These are phyloP conservation scores for Xylaria castorea DNA, from an alignment of 495 filamentous ascomycete genomes.

Conservation along the genomic window DNA sequence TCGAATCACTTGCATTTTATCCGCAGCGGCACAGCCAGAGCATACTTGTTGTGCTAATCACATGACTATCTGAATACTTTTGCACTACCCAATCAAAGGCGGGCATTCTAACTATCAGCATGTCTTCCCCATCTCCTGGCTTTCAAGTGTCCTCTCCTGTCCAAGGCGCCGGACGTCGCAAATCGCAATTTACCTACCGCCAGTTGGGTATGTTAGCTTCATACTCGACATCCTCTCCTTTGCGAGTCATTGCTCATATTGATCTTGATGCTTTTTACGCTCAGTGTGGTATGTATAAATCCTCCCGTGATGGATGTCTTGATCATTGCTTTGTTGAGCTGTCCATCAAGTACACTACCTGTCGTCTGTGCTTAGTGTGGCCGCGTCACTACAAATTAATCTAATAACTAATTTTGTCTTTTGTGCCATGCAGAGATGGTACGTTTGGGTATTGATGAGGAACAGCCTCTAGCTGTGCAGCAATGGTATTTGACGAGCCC, in stretches of 20 bases:
- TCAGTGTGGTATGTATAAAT: constrained; percentile 78
- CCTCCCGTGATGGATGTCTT: neutral
- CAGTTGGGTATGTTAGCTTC: constrained; percentile 77
- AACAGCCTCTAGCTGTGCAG: constrained; percentile 89
- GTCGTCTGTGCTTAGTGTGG: neutral
- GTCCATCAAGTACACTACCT: neutral
- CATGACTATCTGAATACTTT: constrained; percentile 5
- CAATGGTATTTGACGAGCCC: constrained; percentile 62
- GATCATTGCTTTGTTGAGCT: neutral
- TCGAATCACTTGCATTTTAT: constrained; percentile 5
- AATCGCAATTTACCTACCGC: constrained; percentile 82
- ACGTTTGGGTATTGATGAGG: constrained; percentile 73
- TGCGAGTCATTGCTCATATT: constrained; percentile 88
- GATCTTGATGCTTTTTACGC: constrained; percentile 99
- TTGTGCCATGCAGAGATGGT: constrained; percentile 46
- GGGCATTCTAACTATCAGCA: constrained; percentile 20
- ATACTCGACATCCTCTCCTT: constrained; percentile 72
- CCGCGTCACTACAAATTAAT: neutral
- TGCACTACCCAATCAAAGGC: constrained; percentile 16
- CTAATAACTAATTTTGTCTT: neutral
- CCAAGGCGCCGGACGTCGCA: constrained; percentile 49
- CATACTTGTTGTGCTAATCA: constrained; percentile 16
- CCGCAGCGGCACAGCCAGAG: neutral
- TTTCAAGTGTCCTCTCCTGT: constrained; percentile 51
- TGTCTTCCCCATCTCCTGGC: constrained; percentile 39